Percentiles rank a stretch among this genome's conserved stretches.
phyloP scores from a whole-genome alignment of 2,329 filamentous ascomycete genomes.

The Beauveria caledonica region DNA sequence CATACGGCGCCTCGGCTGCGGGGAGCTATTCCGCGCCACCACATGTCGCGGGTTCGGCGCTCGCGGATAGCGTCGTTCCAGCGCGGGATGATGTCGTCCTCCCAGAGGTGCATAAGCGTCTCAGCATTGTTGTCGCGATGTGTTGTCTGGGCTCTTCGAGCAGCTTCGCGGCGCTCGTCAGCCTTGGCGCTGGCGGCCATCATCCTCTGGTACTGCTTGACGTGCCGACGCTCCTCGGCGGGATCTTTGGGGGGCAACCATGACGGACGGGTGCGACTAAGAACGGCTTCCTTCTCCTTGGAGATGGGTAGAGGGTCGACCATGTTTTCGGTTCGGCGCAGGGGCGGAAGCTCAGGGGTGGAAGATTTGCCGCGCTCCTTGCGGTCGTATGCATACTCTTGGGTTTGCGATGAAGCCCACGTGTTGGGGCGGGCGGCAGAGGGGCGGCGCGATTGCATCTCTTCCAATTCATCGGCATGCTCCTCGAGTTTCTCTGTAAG shows the following conservation, averaged over 20 bases:
- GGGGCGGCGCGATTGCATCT: conserved; percentile 25
- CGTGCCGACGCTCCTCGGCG: conserved; percentile 80
- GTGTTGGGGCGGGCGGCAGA: conserved; percentile 30
- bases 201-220: conserved; percentile 81
- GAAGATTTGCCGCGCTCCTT: conserved; percentile 56
- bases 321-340: conserved; percentile 69
- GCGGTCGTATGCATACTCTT: conserved; percentile 28
- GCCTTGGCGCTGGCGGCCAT: conserved; percentile 57
- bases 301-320: conserved; percentile 78
- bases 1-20: conserved; percentile 62
- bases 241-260: conserved; percentile 85
- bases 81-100: conserved; percentile 65
- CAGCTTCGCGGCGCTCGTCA: conserved; percentile 50
- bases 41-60: conserved; percentile 63
- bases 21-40: conserved; percentile 73
- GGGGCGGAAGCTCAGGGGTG: conserved; percentile 59
- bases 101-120: conserved; percentile 58
- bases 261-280: conserved; percentile 71
- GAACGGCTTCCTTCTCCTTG: conserved; percentile 77
- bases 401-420: conserved; percentile 28
- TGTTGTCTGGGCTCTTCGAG: conserved; percentile 41
- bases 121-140: conserved; percentile 47
- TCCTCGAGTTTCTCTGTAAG: conserved; percentile 76
- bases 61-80: conserved; percentile 66
- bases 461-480: conserved; percentile 56